These are phyloP conservation scores for Rhizopus arrhizus DNA, from an alignment of 371 early-diverging fungal genomes.

Conservation along the genomic window DNA sequence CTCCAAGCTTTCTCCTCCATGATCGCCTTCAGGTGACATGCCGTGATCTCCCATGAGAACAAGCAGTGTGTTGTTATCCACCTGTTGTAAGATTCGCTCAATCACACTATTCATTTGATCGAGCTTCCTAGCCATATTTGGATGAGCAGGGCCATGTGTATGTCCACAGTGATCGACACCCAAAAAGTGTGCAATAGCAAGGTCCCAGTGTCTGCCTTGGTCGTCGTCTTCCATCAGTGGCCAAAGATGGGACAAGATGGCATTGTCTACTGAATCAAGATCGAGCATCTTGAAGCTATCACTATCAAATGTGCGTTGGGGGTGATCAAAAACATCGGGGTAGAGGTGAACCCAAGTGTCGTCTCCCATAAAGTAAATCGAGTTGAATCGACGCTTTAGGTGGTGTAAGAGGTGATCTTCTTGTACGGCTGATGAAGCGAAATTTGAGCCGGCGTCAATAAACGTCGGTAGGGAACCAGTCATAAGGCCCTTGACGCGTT, in stretches of 20 bases:
- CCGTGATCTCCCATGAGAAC: conserved; percentile 99
- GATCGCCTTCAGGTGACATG: conserved; percentile 97
- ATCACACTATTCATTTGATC: conserved; percentile 83
- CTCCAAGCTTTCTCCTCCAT: conserved; percentile 93
- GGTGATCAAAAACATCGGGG: conserved; percentile 61
- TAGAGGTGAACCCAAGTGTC: conserved; percentile 93
- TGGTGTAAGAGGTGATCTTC: conserved; percentile 85
- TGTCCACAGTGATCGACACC: conserved; percentile 98
- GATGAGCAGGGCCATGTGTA: conserved; percentile 86
- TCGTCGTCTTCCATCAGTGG: conserved; percentile 38
- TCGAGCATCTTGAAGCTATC: conserved; percentile 93
- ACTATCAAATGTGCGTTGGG: conserved; percentile 69
- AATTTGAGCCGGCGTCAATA: conserved; percentile 93
- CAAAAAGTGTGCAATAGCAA: conserved; percentile 87
- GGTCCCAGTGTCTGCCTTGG: conserved; percentile 58
- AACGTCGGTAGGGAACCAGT: conserved; percentile 92
- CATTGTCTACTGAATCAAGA: conserved; percentile 92
- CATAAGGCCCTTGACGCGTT: conserved; percentile 90
- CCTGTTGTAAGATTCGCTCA: conserved; percentile 58
- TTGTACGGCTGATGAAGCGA: conserved; percentile 77
- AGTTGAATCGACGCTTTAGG: conserved; percentile 45
- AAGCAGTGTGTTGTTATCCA: conserved; percentile 88
- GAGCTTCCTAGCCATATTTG: conserved; percentile 83
- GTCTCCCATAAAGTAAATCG: conserved; percentile 81
- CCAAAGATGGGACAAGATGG: conserved; percentile 69